Evolutionary conservation across 2,329 filamentous ascomycete genomes (phyloP).

Genomic region (Cladophialophora bantiana): DNA sequence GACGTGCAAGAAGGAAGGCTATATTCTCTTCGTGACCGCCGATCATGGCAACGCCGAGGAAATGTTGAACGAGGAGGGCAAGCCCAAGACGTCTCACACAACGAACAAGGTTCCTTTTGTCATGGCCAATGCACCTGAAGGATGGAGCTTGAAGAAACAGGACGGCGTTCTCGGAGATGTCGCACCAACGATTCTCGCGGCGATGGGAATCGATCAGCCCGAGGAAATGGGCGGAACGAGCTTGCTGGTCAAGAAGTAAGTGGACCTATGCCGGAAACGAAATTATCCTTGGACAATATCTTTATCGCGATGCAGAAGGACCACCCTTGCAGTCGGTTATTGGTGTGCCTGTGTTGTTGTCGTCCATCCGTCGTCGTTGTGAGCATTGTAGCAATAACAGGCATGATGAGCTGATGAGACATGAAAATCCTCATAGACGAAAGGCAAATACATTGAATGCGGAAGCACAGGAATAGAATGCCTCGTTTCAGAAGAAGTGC

Average conservation of each 20-base stretch:
- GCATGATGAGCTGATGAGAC: conserved; percentile 38
- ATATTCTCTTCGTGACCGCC: conserved; percentile 92
- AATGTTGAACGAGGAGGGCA: conserved; percentile 96
- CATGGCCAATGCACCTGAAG: conserved; percentile 94
- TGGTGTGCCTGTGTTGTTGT: conserved; percentile 8
- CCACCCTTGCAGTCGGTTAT: conserved; percentile 11
- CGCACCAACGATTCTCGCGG: conserved; percentile 87
- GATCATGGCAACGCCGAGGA: conserved; percentile 99
- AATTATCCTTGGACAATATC: conserved; percentile 29
- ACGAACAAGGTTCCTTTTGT: conserved; percentile 97
- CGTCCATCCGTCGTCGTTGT: conserved; percentile 14
- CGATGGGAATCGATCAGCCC: conserved; percentile 90
- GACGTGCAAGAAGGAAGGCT: conserved; percentile 89
- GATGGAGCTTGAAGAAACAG: conserved; percentile 83
- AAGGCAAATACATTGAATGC: conserved; percentile 33
- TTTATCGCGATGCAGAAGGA: conserved; percentile 24
- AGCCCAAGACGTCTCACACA: conserved; percentile 98
- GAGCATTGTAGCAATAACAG: conserved; percentile 31
- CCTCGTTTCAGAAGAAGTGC: not conserved
- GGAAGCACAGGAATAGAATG: conserved; percentile 30
- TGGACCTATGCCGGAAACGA: conserved; percentile 28
- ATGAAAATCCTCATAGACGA: conserved; percentile 35
- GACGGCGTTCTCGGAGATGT: conserved; percentile 96
- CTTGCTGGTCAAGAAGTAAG: conserved; percentile 74
- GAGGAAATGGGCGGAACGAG: conserved; percentile 90